Base-by-base conservation (phyloP, 2,329 filamentous ascomycete species). In the Parafenestella ontariensis region DNA sequence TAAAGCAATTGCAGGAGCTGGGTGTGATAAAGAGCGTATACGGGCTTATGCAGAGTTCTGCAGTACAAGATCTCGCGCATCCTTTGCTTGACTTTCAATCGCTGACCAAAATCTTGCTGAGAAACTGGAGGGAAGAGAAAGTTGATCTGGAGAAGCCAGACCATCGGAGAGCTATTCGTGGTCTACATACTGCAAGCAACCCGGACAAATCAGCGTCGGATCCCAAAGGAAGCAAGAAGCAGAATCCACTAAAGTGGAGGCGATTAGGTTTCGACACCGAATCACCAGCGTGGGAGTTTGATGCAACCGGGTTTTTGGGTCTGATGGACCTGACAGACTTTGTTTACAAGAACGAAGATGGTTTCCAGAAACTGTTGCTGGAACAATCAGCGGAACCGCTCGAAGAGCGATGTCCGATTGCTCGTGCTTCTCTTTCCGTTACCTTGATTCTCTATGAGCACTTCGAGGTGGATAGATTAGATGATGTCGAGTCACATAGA, bases 301-400 rank as follows among this genome's bases (percentile, higher is more conserved):
- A 92, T 18, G 81, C 86, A 34, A 89, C 90, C 24, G 95, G 95
- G 0, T 98, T 93, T 72, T 77, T 99, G 49, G 95, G 95, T 24
- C 91, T 99, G 86, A 98, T 99, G 93, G 95, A 99, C 74, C 77
- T 99, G 68, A 91, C 92, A 2, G 93, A 98, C 75, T 99, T 92
- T 73, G 92, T 96, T 44, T 86, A 90, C 69, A 96, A 92, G 72
- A 89, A 96, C 70, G 92, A 96, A 73, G 93, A 97, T 71, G 87
- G 87, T 10, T 98, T 96, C 65, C 93, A 96, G 73, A 97, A 96
- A 77, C 82, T 96, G 64, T 63, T 99, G 15, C 80, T 97, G 31
- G 95, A 99, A 76, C 95, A 99, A 76, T 89, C 91, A 3, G 87
- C 88, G 6, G 87, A 87, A 68, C 85, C 90, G 1, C 67, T 85